Conservation (phyloP, 768 basidiomycete species). For the Polyporus arcularius region DNA sequence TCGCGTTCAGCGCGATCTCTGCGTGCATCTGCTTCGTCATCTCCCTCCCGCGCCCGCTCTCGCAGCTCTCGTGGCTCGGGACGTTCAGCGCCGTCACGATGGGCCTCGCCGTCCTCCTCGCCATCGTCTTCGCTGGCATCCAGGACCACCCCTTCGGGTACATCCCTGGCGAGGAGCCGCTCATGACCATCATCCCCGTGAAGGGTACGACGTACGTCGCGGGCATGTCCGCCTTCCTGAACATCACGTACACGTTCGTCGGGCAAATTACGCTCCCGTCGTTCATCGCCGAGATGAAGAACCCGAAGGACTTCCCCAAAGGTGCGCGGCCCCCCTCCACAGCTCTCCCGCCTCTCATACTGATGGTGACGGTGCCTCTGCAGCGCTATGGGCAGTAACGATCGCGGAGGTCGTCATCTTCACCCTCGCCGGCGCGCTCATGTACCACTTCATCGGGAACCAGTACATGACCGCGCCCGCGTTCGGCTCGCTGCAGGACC, state of each 20-base stretch:
- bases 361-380: background rate
- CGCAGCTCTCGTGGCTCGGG: constrained; percentile 43
- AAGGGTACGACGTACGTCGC: constrained; percentile 41
- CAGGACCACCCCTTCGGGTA: constrained; percentile 46
- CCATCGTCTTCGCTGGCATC: constrained; percentile 43
- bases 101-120: constrained; percentile 46
- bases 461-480: constrained; percentile 49
- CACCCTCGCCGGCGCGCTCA: constrained; percentile 44
- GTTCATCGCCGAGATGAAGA: constrained; percentile 50
- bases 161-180: constrained; percentile 36
- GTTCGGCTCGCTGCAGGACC: constrained; percentile 39
- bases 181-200: constrained; percentile 39
- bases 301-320: constrained; percentile 49
- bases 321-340: constrained; percentile 23
- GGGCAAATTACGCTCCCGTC: constrained; percentile 48
- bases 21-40: constrained; percentile 43
- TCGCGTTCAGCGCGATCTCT: constrained; percentile 39
- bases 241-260: constrained; percentile 47
- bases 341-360: background rate
- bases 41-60: constrained; percentile 45
- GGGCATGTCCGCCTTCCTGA: constrained; percentile 48
- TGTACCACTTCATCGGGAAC: constrained; percentile 43
- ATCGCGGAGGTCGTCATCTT: constrained; percentile 45
- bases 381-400: constrained; percentile 45
- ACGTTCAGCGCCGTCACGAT: constrained; percentile 45